phyloP scores from a whole-genome alignment of 768 basidiomycete species.

The Lentinula boryana region DNA sequence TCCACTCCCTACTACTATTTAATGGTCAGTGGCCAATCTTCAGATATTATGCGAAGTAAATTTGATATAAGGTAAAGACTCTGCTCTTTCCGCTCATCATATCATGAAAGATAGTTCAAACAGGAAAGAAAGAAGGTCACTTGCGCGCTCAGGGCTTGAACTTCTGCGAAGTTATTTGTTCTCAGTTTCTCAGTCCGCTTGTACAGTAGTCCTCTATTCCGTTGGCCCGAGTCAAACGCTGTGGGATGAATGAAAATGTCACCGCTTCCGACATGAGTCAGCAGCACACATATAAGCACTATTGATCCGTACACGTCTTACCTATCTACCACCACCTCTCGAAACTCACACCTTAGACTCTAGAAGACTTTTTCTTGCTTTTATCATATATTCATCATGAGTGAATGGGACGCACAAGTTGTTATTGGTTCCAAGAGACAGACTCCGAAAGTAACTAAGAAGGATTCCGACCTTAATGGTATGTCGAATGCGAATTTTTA shows the following conservation, averaged over 20 bases:
- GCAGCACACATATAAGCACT: background rate
- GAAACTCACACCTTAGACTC: background rate
- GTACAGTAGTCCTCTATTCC: background rate
- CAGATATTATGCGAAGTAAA: no score
- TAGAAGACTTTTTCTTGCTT: background rate
- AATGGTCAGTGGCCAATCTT: no score
- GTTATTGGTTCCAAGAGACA: constrained; percentile 69
- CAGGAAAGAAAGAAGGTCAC: no score
- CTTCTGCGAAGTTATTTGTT: no score
- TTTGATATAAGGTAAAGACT: no score
- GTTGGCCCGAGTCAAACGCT: background rate
- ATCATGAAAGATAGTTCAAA: no score
- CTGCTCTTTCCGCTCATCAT: no score
- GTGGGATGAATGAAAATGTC: background rate
- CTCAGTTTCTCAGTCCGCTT: background rate
- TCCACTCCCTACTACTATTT: no score
- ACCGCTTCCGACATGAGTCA: constrained; percentile 4
- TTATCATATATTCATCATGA: constrained; percentile 27
- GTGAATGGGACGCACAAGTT: constrained; percentile 62
- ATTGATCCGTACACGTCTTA: background rate
- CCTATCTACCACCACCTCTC: background rate
- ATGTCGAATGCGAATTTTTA: constrained; percentile 20
- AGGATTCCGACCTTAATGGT: constrained; percentile 53
- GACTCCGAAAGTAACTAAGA: constrained; percentile 58
- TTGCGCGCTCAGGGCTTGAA: no score